A percentile compares a stretch with the other conserved stretches of the same genome.
Evolutionary conservation across 192 early-diverging fungal species (phyloP).

Genomic region (Anaeromyces robustus): DNA sequence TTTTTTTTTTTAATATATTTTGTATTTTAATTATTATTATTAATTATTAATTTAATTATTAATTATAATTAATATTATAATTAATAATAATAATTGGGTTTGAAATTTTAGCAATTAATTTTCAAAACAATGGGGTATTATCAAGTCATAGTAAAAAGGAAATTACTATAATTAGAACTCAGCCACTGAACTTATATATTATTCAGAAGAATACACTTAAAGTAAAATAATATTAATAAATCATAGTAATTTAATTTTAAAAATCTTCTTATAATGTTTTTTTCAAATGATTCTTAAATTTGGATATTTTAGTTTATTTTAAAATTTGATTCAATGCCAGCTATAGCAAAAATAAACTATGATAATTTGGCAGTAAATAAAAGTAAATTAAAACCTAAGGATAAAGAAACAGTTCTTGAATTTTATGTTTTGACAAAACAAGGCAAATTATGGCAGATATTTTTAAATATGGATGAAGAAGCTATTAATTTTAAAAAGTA

Average conservation of each 20-base stretch:
- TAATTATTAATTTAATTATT: no score
- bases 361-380: background rate
- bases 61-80: no score
- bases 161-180: background rate
- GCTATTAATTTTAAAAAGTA: background rate
- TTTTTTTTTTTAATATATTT: no score
- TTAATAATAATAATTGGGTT: no score
- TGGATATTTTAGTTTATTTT: background rate
- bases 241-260: no score
- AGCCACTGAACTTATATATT: background rate
- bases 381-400: background rate
- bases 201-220: background rate
- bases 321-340: background rate
- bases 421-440: background rate
- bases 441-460: background rate
- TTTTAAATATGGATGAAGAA: background rate
- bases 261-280: no score
- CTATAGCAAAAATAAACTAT: background rate
- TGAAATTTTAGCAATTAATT: background rate
- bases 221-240: background rate
- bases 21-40: no score
- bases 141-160: background rate
- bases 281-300: no score
- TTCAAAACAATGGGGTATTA: background rate
- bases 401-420: background rate